Conservation (phyloP, 192 early-diverging fungal species). For the Coemansia sp. region DNA sequence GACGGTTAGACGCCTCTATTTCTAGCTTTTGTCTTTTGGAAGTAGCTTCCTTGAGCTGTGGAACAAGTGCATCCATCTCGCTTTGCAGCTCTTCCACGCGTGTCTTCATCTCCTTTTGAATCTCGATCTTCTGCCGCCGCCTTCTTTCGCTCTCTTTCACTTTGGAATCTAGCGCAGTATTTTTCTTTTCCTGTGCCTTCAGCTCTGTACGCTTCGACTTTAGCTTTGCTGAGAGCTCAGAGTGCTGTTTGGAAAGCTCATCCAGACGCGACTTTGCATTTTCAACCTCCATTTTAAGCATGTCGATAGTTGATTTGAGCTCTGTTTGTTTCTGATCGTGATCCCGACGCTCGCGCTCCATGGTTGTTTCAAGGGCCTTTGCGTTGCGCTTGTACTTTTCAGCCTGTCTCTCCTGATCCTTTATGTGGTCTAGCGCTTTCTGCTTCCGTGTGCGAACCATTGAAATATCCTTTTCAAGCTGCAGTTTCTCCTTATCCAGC, state of each 20-base stretch:
- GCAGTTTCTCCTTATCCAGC: slow-evolving; percentile 29
- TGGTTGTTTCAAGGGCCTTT: slow-evolving; percentile 20
- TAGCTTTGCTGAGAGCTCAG: slow-evolving; percentile 14
- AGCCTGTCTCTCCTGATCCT: slow-evolving; percentile 26
- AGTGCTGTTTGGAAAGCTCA: slow-evolving; percentile 18
- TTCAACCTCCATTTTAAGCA: slow-evolving; percentile 25
- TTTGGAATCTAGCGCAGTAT: slow-evolving; percentile 17
- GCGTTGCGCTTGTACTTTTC: slow-evolving; percentile 20
- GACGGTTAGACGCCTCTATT: background rate
- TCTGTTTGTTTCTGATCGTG: slow-evolving; percentile 30
- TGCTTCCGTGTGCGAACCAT: slow-evolving; percentile 26
- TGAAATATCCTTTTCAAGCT: slow-evolving; percentile 26
- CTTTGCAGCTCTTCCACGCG: slow-evolving; percentile 15
- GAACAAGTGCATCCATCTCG: slow-evolving; percentile 18
- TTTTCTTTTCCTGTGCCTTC: slow-evolving; percentile 31
- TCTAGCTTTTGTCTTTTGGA: slow-evolving; percentile 4
- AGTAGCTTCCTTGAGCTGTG: slow-evolving; percentile 25
- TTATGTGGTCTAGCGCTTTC: slow-evolving; percentile 24
- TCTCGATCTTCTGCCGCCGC: slow-evolving; percentile 16
- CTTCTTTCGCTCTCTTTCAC: slow-evolving; percentile 20
- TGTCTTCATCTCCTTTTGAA: slow-evolving; percentile 12
- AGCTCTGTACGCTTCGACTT: slow-evolving; percentile 19
- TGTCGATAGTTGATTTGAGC: slow-evolving; percentile 19
- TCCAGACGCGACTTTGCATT: slow-evolving; percentile 19
- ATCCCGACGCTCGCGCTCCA: slow-evolving; percentile 34